Evolutionary conservation across 768 basidiomycete genomes (phyloP).

Genomic region (Sistotremastrum suecicum): DNA sequence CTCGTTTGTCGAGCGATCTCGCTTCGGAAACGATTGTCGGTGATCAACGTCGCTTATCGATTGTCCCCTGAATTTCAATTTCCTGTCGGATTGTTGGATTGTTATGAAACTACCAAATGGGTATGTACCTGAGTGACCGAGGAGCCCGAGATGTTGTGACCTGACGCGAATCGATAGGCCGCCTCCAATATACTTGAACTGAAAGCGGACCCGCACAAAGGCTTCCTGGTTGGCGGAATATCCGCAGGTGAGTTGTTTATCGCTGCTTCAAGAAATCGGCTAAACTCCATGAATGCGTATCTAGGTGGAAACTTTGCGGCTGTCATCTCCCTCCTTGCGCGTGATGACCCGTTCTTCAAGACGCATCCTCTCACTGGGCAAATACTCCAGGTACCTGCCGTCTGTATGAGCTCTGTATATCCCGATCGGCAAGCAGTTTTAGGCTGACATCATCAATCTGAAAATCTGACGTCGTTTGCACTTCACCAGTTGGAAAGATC

Average conservation of each 20-base stretch:
- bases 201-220: slow-evolving; percentile 8
- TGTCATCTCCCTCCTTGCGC: slow-evolving; percentile 10
- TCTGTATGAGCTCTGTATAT: slow-evolving; percentile 9
- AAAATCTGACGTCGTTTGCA: background rate
- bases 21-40: background rate
- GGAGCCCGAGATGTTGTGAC: no score
- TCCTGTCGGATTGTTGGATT: slow-evolving; percentile 11
- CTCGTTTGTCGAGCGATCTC: no score
- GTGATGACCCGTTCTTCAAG: slow-evolving; percentile 12
- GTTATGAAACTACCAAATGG: slow-evolving; percentile 14
- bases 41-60: slow-evolving; percentile 8
- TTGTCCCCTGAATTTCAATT: slow-evolving; percentile 14
- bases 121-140: slow-evolving; percentile 2
- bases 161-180: background rate
- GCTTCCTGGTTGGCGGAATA: slow-evolving; percentile 13
- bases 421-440: slow-evolving; percentile 10
- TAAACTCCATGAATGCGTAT: no score
- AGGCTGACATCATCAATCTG: background rate
- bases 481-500: slow-evolving; percentile 7
- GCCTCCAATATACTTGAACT: slow-evolving; percentile 5
- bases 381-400: slow-evolving; percentile 9
- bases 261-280: no score
- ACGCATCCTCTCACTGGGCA: slow-evolving; percentile 12
- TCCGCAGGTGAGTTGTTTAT: slow-evolving; percentile 7
- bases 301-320: slow-evolving; percentile 9